Evolutionary conservation across 257 asterid genomes (phyloP), one percentile per base, ranked within the genome.

Genomic region (Solanum piurae): DNA sequence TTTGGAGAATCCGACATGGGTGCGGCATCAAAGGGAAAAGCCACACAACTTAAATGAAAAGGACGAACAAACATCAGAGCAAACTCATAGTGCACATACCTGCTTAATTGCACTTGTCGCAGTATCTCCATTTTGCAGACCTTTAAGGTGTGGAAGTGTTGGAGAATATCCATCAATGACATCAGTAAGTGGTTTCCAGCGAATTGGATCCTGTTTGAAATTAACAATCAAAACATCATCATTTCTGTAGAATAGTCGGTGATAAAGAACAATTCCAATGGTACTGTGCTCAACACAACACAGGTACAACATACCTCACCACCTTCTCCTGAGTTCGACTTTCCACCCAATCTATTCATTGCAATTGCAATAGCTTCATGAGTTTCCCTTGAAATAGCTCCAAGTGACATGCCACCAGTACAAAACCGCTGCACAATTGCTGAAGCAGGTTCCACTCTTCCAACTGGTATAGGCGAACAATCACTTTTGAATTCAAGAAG

Each of bases 331-430:
- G 99, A 97, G 89, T 97, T 97, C 72, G 99, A 97, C 89, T 96
- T 97, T 83, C 99, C 99, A 29, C 99, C 97, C 87, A 97, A 68
- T 93, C 99, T 92, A 89, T 97, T 97, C 99, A 97, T 97, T 36
- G 99, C 99, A 83, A 97, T 96, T 89, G 99, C 99, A 88, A 97
- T 97, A 80, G 99, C 98, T 92, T 97, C 99, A 82, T 97, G 99
- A 86, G 99, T 97, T 94, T 97, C 99, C 92, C 99, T 94, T 73
- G 99, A 97, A 91, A 97, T 97, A 88, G 99, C 99, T 90, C 99
- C 99, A 83, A 97, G 98, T 16, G 99, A 97, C 99, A 97, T 97
- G 90, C 99, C 99, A 86, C 99, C 99, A 21, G 99, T 97, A 91
- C 99, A 97, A 91, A 97, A 97, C 68, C 99, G 95, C 92, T 93